Evolutionary conservation across 345 rosid genomes (phyloP).

Genomic region (Stellera chamaejasme): DNA sequence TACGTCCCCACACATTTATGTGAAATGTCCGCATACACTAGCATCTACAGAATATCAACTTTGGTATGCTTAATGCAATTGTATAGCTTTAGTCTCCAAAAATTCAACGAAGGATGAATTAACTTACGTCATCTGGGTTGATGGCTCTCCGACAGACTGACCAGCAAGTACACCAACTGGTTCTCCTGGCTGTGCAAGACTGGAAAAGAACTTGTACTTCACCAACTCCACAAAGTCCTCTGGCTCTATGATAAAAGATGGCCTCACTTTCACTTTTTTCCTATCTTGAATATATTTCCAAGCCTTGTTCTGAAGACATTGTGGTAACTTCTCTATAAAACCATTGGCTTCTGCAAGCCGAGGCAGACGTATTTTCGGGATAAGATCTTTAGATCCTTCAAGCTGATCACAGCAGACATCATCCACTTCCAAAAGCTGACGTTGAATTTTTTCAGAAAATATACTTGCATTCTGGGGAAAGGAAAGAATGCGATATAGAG

Average conservation of each 20-base stretch:
- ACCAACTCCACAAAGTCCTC: slow-evolving; percentile 52
- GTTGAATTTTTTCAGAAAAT: slow-evolving; percentile 34
- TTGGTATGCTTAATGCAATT: no score
- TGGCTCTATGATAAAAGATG: slow-evolving; percentile 22
- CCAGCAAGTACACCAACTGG: slow-evolving; percentile 98
- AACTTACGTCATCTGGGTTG: slow-evolving; percentile 98
- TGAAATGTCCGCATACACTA: no score
- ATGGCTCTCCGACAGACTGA: slow-evolving; percentile 99
- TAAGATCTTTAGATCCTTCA: no score
- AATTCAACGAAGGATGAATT: slow-evolving; percentile 11
- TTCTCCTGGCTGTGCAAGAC: slow-evolving; percentile 99
- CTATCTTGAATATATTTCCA: slow-evolving; percentile 40
- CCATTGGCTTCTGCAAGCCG: slow-evolving; percentile 36
- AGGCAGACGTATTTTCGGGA: slow-evolving; percentile 6
- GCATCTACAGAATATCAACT: no score
- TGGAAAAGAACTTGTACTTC: slow-evolving; percentile 59
- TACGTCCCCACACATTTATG: no score
- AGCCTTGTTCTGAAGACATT: slow-evolving; percentile 54
- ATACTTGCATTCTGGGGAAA: slow-evolving; percentile 69
- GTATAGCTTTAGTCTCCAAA: no score
- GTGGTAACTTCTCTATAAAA: slow-evolving; percentile 51
- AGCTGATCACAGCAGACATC: slow-evolving; percentile 15
- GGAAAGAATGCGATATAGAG: slow-evolving; percentile 2
- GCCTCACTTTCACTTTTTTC: slow-evolving; percentile 24
- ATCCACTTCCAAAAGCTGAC: slow-evolving; percentile 33